Base-by-base conservation (phyloP, 805 yeast species). In the Pichia manshurica region DNA sequence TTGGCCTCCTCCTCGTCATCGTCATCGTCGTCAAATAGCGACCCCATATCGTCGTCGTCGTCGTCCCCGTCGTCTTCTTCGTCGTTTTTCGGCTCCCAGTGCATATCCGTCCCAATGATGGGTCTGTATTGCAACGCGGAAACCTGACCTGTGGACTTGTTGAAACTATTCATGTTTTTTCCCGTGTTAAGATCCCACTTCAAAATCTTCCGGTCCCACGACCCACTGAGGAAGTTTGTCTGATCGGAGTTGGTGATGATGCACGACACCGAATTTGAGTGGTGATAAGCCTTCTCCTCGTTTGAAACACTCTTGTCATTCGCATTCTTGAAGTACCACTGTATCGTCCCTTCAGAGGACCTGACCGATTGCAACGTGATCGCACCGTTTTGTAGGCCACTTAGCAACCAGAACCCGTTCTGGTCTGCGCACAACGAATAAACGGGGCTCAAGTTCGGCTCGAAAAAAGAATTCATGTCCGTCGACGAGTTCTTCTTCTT, bases 151-250 rank as follows among this genome's bases (percentile, higher is more conserved):
- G 85, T 71, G 29, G 81, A 72, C 1, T 80, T 82, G 2, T 63
- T 56, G 59, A 72, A 87, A 23, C 72, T 63, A 12, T 72, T 72
- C 2, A 71, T 58, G 9, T 71, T 62, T 16, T 69, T 64, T 1
- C 97, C 96, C 0, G 84, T 76, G 54, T 87, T 75, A 50, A 93
- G 70, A 65, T 93, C 99, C 96, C 97, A 91, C 53, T 82, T 78
- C 6, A 80, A 63, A 1, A 91, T 74, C 19, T 76, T 70, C 64
- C 79, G 84, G 67, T 93, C 99, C 99, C 98, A 93, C 16, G 88
- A 76, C 0, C 96, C 97, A 44, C 93, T 82, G 17, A 91, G 56
- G 42, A 89, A 82, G 39, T 69, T 66, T 39, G 75, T 75, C 57
- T 91, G 91, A 7, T 66, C 67, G 31, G 72, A 68, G 59, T 81